A percentile compares a stretch with the other conserved stretches of the same genome.
These are phyloP conservation scores for Nitzschia inconspicua DNA, from an alignment of 108 stramenopile species.

Conservation along the genomic window DNA sequence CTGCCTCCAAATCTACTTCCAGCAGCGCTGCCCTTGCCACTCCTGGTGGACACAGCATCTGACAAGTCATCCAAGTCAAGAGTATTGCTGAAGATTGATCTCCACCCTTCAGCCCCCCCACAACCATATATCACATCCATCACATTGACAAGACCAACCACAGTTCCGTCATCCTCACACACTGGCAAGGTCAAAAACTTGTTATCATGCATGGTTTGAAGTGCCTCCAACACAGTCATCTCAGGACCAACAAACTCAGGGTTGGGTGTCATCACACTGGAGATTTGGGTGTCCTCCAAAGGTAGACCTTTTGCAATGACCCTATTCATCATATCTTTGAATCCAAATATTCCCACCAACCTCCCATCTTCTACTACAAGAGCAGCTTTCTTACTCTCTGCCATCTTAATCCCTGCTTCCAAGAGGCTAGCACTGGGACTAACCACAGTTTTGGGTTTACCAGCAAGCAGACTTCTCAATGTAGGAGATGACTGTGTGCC, in stretches of 20 bases:
- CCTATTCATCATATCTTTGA: conserved; percentile 92
- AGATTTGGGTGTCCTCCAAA: conserved; percentile 68
- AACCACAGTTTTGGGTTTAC: conserved; percentile 66
- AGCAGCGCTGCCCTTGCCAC: too few species aligned
- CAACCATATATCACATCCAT: conserved; percentile 90
- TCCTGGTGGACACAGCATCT: conserved; percentile 41
- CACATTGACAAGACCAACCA: conserved; percentile 92
- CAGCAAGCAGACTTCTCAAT: conserved; percentile 66
- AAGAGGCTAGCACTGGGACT: conserved; percentile 53
- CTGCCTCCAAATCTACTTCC: not conserved
- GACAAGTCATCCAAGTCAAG: conserved; percentile 68
- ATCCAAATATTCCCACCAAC: conserved; percentile 89
- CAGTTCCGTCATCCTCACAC: conserved; percentile 69
- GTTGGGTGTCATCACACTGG: conserved; percentile 87
- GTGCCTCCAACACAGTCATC: conserved; percentile 83
- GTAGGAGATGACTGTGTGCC: conserved; percentile 68
- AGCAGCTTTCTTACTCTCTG: conserved; percentile 81
- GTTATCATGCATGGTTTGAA: conserved; percentile 92
- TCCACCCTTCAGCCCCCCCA: conserved; percentile 86
- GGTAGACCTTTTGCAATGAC: conserved; percentile 81
- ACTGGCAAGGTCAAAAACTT: conserved; percentile 93
- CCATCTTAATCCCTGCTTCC: conserved; percentile 77
- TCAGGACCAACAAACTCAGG: conserved; percentile 89
- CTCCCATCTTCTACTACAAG: conserved; percentile 75
- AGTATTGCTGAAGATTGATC: conserved; percentile 69